Evolutionary conservation across 2,329 filamentous ascomycete species (phyloP), one percentile per base, ranked within the genome.

Genomic region (Talaromyces rugulosus): DNA sequence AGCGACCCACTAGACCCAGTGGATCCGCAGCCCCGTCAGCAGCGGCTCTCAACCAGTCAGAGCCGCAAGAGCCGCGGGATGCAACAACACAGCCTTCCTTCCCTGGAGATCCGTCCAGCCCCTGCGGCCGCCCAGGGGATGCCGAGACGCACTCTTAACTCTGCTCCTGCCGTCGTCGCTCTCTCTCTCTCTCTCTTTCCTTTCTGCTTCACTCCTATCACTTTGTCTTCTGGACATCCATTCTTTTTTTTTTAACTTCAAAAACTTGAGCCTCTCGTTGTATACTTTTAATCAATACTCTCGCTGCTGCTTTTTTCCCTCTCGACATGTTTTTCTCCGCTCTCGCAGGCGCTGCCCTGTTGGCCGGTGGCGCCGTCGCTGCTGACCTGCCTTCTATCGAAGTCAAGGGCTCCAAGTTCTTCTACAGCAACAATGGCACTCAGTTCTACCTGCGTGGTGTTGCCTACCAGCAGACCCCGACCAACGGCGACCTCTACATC

Each of bases 401-500:
- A 8, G 16, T 56, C 54, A 56, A 56, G 54, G 54, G 91, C 69
- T 85, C 85, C 74, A 92, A 95, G 78, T 93, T 96, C 84, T 97
- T 95, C 84, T 93, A 90, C 82, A 84, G 90, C 77, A 90, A 88
- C 76, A 89, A 89, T 76, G 88, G 88, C 70, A 89, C 87, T 27
- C 85, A 90, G 80, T 91, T 90, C 80, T 95, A 87, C 83, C 91
- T 98, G 77, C 91, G 90, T 78, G 95, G 95, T 80, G 83, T 99
- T 69, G 95, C 95, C 68, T 99, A 99, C 81, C 95, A 99, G 82
- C 87, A 73, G 81, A 76, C 69, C 76, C 28, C 50, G 5, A 52
- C 50, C 50, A 52, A 52, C 27, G 28, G 23, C 23, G 28, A 52
- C 27, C 1, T 3, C 50, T 98, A 92, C 82, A 84, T 82, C 66